Conservation (phyloP, 2,329 filamentous ascomycete genomes). For the Simplicillium sp. region DNA sequence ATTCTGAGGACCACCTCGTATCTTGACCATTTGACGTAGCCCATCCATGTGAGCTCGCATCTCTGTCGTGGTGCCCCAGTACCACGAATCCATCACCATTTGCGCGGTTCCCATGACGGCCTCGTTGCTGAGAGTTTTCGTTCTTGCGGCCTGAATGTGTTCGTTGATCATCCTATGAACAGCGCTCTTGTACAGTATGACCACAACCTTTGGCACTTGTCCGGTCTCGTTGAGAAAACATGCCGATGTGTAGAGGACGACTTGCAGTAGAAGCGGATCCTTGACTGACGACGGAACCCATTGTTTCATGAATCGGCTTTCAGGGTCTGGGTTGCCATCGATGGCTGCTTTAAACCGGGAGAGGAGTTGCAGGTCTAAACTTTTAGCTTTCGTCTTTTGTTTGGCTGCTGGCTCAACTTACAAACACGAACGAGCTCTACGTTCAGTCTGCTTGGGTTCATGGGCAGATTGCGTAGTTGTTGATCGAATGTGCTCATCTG, state of each 20-base stretch:
- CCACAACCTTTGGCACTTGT: slow-evolving; percentile 31
- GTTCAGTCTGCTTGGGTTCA: slow-evolving; percentile 31
- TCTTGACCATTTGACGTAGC: slow-evolving; percentile 35
- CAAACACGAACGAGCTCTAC: slow-evolving; percentile 38
- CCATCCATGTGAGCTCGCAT: slow-evolving; percentile 36
- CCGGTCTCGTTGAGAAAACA: slow-evolving; percentile 42
- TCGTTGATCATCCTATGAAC: slow-evolving; percentile 37
- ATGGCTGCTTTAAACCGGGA: slow-evolving; percentile 41
- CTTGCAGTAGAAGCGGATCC: slow-evolving; percentile 37
- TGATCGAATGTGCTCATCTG: slow-evolving; percentile 19
- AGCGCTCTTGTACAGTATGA: slow-evolving; percentile 31
- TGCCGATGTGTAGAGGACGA: slow-evolving; percentile 39
- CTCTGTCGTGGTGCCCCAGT: slow-evolving; percentile 37
- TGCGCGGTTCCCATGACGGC: slow-evolving; percentile 38
- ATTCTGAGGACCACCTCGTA: slow-evolving; percentile 34
- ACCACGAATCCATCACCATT: slow-evolving; percentile 43
- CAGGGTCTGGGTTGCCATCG: slow-evolving; percentile 34
- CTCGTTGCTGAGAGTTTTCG: slow-evolving; percentile 29
- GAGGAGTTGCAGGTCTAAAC: slow-evolving; percentile 36
- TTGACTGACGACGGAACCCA: slow-evolving; percentile 39
- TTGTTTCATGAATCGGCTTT: slow-evolving; percentile 34
- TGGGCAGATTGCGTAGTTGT: slow-evolving; percentile 29
- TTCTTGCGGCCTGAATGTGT: slow-evolving; percentile 26
- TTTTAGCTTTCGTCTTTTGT: neutral
- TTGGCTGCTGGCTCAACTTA: slow-evolving; percentile 18